Percentiles rank a stretch among this genome's conserved stretches.
These are phyloP conservation scores for Fusarium penzigii DNA, from an alignment of 2,329 filamentous ascomycete species.

Conservation along the genomic window DNA sequence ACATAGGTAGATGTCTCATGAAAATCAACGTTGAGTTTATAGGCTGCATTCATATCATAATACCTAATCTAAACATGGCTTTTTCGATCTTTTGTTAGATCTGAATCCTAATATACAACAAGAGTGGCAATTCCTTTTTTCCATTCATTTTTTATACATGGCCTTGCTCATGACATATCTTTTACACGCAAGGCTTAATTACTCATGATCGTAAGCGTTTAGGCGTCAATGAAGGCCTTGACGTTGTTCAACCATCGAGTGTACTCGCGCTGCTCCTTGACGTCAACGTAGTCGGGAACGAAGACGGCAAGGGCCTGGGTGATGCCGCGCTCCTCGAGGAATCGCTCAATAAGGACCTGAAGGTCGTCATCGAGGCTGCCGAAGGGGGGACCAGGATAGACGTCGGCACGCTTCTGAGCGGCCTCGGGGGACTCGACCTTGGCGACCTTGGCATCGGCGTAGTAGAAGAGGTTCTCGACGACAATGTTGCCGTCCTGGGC, in stretches of 20 bases:
- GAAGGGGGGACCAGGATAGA: slow-evolving; percentile 92
- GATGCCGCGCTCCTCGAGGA: slow-evolving; percentile 92
- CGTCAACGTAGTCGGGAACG: slow-evolving; percentile 93
- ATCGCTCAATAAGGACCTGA: slow-evolving; percentile 87
- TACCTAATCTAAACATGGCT: slow-evolving; percentile 22
- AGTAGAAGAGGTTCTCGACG: slow-evolving; percentile 90
- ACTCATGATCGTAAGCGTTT: slow-evolving; percentile 23
- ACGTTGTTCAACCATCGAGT: slow-evolving; percentile 84
- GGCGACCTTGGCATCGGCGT: slow-evolving; percentile 74
- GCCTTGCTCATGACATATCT: slow-evolving; percentile 12
- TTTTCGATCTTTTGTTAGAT: slow-evolving; percentile 16
- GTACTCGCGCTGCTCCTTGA: slow-evolving; percentile 99
- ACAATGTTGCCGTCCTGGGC: slow-evolving; percentile 84
- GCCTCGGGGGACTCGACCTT: slow-evolving; percentile 74
- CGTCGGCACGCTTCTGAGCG: slow-evolving; percentile 71
- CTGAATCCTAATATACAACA: slow-evolving; percentile 32
- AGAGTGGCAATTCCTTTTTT: slow-evolving; percentile 31
- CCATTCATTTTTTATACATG: slow-evolving; percentile 16
- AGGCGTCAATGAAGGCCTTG: slow-evolving; percentile 81
- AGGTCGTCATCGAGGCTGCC: slow-evolving; percentile 94
- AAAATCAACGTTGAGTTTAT: neutral
- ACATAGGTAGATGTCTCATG: too few relatives aligned
- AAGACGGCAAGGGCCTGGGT: slow-evolving; percentile 85
- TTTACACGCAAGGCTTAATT: slow-evolving; percentile 1
- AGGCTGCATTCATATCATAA: slow-evolving; percentile 25